These are phyloP conservation scores for Miscanthus lutarioriparius DNA, from an alignment of 176 grass and related monocot species.

Conservation along the genomic window DNA sequence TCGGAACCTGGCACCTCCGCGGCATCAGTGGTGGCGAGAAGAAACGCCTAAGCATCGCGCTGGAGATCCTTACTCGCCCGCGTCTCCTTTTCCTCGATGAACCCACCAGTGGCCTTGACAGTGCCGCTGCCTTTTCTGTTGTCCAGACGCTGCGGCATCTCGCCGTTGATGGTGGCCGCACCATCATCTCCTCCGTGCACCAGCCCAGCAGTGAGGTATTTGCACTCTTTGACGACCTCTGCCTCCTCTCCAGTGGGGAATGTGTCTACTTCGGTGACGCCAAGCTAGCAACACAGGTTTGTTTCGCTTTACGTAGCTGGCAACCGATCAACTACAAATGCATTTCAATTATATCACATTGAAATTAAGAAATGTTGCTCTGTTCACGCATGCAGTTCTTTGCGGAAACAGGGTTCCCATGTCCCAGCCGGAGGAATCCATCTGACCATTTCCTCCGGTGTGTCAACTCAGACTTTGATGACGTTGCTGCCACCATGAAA, in stretches of 20 bases:
- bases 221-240: slow-evolving; percentile 81
- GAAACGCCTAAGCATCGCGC: slow-evolving; percentile 87
- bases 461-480: slow-evolving; percentile 92
- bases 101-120: slow-evolving; percentile 74
- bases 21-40: slow-evolving; percentile 97
- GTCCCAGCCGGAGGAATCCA: slow-evolving; percentile 83
- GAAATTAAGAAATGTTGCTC: background rate
- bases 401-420: slow-evolving; percentile 86
- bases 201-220: slow-evolving; percentile 98
- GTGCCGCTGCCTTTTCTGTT: slow-evolving; percentile 89
- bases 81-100: slow-evolving; percentile 77
- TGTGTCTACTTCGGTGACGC: slow-evolving; percentile 84
- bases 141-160: slow-evolving; percentile 83
- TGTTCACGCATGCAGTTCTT: slow-evolving; percentile 67
- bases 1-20: slow-evolving; percentile 90
- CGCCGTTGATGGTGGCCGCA: slow-evolving; percentile 72
- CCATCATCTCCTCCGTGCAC: slow-evolving; percentile 84
- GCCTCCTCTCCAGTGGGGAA: slow-evolving; percentile 85
- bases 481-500: slow-evolving; percentile 70
- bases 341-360: background rate
- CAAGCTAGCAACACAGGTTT: slow-evolving; percentile 77
- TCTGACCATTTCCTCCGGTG: slow-evolving; percentile 95
- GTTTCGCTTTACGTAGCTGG: background rate
- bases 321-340: background rate
- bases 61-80: slow-evolving; percentile 89